Percentiles rank a stretch among this genome's conserved stretches.
phyloP scores from a whole-genome alignment of 2,329 filamentous ascomycete species.

The Rhexocercosporidium sp. region DNA sequence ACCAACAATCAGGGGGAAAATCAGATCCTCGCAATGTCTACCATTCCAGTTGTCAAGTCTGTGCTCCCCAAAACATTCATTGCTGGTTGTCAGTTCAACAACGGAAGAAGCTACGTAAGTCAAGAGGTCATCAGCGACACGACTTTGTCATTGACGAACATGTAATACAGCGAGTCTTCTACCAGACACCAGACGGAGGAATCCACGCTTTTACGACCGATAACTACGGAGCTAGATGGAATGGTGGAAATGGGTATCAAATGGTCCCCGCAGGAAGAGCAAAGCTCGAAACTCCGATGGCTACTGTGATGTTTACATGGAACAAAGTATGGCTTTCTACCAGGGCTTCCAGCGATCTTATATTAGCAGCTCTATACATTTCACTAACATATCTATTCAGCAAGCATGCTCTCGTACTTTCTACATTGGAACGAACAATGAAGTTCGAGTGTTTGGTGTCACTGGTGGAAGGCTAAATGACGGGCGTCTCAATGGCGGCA shows the following conservation, averaged over 20 bases:
- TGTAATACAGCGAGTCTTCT: neutral
- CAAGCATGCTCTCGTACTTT: neutral
- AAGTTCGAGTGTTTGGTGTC: neutral
- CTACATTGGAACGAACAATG: neutral
- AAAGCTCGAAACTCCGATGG: neutral
- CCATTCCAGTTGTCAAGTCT: neutral
- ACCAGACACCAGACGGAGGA: neutral
- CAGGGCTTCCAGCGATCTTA: neutral
- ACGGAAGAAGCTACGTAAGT: neutral
- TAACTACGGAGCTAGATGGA: neutral
- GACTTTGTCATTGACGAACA: too few species aligned
- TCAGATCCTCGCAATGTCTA: neutral
- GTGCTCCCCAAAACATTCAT: neutral
- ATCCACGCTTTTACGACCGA: neutral
- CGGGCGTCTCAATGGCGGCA: neutral
- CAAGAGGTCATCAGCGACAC: neutral
- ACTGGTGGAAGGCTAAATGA: neutral
- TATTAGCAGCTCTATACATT: neutral
- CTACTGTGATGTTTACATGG: neutral
- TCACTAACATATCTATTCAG: neutral
- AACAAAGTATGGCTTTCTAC: neutral
- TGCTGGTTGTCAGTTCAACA: neutral
- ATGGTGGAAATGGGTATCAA: neutral
- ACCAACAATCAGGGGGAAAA: too few species aligned
- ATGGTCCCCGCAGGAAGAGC: neutral